Evolutionary conservation across 805 yeast genomes (phyloP), one percentile per base, ranked within the genome.

Genomic region (Cyberlindnera sargentensis): DNA sequence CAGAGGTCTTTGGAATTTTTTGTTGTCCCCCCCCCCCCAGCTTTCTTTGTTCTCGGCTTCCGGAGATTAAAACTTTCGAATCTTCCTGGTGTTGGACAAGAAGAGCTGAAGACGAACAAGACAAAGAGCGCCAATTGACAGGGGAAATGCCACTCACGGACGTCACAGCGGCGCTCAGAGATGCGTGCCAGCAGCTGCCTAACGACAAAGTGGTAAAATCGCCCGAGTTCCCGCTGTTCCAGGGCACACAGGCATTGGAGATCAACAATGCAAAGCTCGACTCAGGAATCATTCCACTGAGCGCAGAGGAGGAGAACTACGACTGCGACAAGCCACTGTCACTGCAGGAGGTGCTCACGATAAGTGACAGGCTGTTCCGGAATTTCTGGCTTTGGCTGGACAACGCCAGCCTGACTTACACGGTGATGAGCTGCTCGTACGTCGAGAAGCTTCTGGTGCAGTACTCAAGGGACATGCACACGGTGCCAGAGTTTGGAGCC

Each of bases 171-270:
- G 59, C 64, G n/a, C 65, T 84, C 34, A 68, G 72, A 40, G 47
- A 58, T 4, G 64, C 75, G 20, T 55, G 74, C 34, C 44, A 55
- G 9, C 51, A 47, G 3, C 58, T 82, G 33, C 56, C 61, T 15
- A 72, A 74, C 33, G 82, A 80, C 30, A 68, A 73, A 39, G 78
- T 91, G 20, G 75, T 76, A 4, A 78, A 78, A 52, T 70, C 75
- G 8, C 72, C 77, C 0, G 64, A 64, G 27, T 87, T 88, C 63
- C 76, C 79, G 43, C 69, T 91, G 37, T 68, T 83, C 48, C 88
- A 87, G 52, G 95, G 96, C 0, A 85, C 96, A 1, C 81, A 90
- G 51, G 95, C 98, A 0, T 66, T 88, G 47, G 98, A 90, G 60
- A 73, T 82, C 10, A 71, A 79, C 44, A 87, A 87, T 57, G 67